phyloP scores from a whole-genome alignment of 23 red algal genomes.

The Pyropia haitanensis region DNA sequence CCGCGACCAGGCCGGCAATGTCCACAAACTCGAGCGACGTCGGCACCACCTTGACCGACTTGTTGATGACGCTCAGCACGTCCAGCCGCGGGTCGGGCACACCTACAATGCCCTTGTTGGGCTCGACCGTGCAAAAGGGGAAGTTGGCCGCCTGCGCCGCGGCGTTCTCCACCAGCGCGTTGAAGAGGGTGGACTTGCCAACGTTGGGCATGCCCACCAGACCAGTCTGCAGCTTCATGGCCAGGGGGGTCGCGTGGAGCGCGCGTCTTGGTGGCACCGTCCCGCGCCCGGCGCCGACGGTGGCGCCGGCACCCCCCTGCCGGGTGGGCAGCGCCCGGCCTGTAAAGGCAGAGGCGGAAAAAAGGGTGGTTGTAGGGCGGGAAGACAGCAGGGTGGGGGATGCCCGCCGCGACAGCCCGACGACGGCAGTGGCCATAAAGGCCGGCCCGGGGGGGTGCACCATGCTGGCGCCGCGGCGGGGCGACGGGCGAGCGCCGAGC shows the following conservation, averaged over 20 bases:
- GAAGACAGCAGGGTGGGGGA: too few relatives aligned
- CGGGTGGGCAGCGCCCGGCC: too few relatives aligned
- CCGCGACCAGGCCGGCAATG: constrained; percentile 88
- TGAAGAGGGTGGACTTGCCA: constrained; percentile 88
- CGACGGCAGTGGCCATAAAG: too few relatives aligned
- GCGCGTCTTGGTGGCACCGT: constrained; percentile 5
- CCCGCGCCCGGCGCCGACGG: too few relatives aligned
- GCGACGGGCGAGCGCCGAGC: too few relatives aligned
- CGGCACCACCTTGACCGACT: constrained; percentile 61
- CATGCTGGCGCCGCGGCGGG: too few relatives aligned
- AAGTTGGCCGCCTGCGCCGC: constrained; percentile 90
- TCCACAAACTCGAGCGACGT: constrained; percentile 91
- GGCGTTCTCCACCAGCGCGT: constrained; percentile 83
- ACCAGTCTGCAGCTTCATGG: constrained; percentile 92
- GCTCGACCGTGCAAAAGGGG: constrained; percentile 98
- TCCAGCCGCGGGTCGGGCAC: constrained; percentile 87
- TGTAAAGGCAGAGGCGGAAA: too few relatives aligned
- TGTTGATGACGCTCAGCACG: constrained; percentile 38
- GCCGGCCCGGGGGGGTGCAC: too few relatives aligned
- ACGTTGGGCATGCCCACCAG: constrained; percentile 91
- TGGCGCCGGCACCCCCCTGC: too few relatives aligned
- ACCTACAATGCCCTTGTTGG: constrained; percentile 86
- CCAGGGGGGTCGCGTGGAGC: constrained; percentile 14
- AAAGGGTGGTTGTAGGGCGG: too few relatives aligned
- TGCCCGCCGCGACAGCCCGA: too few relatives aligned